Evolutionary conservation across 768 basidiomycete genomes (phyloP).

Genomic region (Psilocybe cubensis): DNA sequence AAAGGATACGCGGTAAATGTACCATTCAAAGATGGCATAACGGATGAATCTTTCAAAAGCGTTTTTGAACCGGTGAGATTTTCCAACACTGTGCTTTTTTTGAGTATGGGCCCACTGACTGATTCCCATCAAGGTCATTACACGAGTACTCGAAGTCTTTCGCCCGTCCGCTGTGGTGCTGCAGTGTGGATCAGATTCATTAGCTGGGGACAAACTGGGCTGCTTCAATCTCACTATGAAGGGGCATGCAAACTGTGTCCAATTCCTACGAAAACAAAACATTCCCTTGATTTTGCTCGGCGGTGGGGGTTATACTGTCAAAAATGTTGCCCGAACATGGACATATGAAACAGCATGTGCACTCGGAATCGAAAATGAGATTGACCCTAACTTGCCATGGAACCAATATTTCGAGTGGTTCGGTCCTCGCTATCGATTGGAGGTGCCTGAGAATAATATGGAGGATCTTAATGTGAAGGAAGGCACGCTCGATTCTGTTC

Average conservation of each 20-base stretch:
- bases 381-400: conserved; percentile 81
- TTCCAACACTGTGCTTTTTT: not conserved
- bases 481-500: conserved; percentile 77
- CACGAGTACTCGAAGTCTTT: conserved; percentile 85
- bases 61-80: conserved; percentile 90
- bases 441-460: conserved; percentile 92
- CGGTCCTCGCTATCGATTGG: conserved; percentile 91
- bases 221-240: conserved; percentile 96
- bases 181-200: conserved; percentile 95
- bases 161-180: conserved; percentile 87
- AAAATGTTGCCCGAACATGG: conserved; percentile 95
- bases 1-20: conserved; percentile 92
- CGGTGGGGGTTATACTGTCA: conserved; percentile 96
- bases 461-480: conserved; percentile 89
- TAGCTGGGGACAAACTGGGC: conserved; percentile 94
- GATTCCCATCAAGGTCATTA: conserved; percentile 61
- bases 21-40: conserved; percentile 92
- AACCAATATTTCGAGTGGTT: conserved; percentile 97
- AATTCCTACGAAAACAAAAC: conserved; percentile 80
- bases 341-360: conserved; percentile 97
- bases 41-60: conserved; percentile 82
- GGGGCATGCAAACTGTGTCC: conserved; percentile 91
- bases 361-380: conserved; percentile 80
- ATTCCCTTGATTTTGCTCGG: conserved; percentile 91
- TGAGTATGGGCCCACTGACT: not conserved